These are phyloP conservation scores for Groenewaldozyma sp. DNA, from an alignment of 1,139 yeast species.

Conservation along the genomic window DNA sequence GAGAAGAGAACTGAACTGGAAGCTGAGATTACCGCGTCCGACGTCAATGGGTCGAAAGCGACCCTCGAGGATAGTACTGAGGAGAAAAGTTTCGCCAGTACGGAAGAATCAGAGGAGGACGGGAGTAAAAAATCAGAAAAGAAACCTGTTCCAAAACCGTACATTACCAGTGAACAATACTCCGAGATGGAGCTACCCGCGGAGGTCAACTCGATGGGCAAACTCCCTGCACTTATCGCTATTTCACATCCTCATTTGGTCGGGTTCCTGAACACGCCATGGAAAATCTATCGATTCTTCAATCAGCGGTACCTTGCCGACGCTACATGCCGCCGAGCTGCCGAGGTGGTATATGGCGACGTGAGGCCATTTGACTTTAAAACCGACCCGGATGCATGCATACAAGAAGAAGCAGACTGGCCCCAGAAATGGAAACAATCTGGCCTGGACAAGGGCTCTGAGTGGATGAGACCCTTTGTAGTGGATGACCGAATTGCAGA, in stretches of 20 bases:
- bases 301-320: slow-evolving; percentile 64
- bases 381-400: slow-evolving; percentile 45
- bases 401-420: slow-evolving; percentile 83
- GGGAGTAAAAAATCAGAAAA: slow-evolving; percentile 31
- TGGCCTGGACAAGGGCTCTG: slow-evolving; percentile 64
- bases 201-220: slow-evolving; percentile 38
- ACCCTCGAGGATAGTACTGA: slow-evolving; percentile 11
- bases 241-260: slow-evolving; percentile 64
- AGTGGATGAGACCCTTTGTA: slow-evolving; percentile 75
- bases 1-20: slow-evolving; percentile 9
- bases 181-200: slow-evolving; percentile 47
- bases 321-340: slow-evolving; percentile 53
- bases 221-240: slow-evolving; percentile 55
- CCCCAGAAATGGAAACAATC: slow-evolving; percentile 73
- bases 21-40: slow-evolving; percentile 5
- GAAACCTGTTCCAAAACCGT: slow-evolving; percentile 53
- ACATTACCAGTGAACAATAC: slow-evolving; percentile 50
- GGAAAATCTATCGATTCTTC: slow-evolving; percentile 69
- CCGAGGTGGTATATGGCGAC: slow-evolving; percentile 48
- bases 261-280: slow-evolving; percentile 73
- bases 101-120: slow-evolving; percentile 21
- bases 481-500: slow-evolving; percentile 59
- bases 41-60: slow-evolving; percentile 5
- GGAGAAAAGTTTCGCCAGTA: slow-evolving; percentile 14
- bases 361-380: slow-evolving; percentile 47